phyloP scores from a whole-genome alignment of 2,329 filamentous ascomycete genomes.

The Aspergillus sp. region DNA sequence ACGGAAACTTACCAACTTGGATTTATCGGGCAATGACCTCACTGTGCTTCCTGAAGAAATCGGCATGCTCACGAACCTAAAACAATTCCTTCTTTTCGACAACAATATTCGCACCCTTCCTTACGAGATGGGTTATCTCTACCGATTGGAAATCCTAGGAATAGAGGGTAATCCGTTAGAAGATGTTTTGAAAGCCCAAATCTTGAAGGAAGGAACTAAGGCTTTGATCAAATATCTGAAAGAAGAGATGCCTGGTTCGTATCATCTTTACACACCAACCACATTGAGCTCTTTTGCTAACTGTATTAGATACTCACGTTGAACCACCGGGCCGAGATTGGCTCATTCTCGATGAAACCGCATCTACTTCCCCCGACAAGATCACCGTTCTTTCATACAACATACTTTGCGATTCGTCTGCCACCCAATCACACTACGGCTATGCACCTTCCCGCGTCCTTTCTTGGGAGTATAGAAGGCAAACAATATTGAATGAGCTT shows the following conservation, averaged over 20 bases:
- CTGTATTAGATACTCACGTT: slow-evolving; percentile 62
- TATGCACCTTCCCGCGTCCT: slow-evolving; percentile 83
- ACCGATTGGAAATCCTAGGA: slow-evolving; percentile 82
- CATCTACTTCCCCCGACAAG: slow-evolving; percentile 55
- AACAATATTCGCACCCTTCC: slow-evolving; percentile 83
- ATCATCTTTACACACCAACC: background rate
- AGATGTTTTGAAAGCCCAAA: slow-evolving; percentile 71
- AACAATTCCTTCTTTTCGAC: slow-evolving; percentile 82
- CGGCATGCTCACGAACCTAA: slow-evolving; percentile 93
- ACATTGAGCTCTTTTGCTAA: background rate
- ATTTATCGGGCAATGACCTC: slow-evolving; percentile 86
- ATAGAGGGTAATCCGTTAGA: slow-evolving; percentile 89
- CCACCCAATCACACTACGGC: slow-evolving; percentile 79
- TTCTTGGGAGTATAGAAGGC: slow-evolving; percentile 81
- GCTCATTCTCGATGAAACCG: slow-evolving; percentile 67
- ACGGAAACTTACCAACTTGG: slow-evolving; percentile 76
- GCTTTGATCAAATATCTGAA: slow-evolving; percentile 79
- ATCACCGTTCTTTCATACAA: slow-evolving; percentile 93
- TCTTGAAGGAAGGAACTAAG: slow-evolving; percentile 85
- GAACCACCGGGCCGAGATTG: slow-evolving; percentile 75
- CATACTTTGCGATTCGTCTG: slow-evolving; percentile 90
- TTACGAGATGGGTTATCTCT: slow-evolving; percentile 82
- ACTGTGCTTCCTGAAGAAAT: slow-evolving; percentile 81
- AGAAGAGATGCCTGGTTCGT: slow-evolving; percentile 80
- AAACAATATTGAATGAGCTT: slow-evolving; percentile 81